Evolutionary conservation across 2,329 filamentous ascomycete species (phyloP).

Genomic region (Stagonosporopsis cucurbitacearum): DNA sequence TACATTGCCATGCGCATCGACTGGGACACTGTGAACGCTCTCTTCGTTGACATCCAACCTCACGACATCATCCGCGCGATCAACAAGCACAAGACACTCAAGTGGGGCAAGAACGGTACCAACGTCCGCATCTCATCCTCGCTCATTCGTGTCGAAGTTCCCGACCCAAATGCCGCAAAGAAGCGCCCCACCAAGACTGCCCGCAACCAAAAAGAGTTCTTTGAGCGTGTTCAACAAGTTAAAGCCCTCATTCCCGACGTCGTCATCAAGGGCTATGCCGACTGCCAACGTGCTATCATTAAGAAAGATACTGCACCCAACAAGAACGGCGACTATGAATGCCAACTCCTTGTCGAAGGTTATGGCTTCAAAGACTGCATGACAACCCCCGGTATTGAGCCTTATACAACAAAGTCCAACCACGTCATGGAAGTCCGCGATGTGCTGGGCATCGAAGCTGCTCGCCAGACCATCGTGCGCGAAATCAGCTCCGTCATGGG

Average conservation of each 20-base stretch:
- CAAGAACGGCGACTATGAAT: constrained; percentile 65
- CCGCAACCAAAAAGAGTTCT: constrained; percentile 64
- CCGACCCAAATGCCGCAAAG: constrained; percentile 51
- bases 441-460: constrained; percentile 93
- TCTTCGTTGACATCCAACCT: constrained; percentile 80
- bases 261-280: constrained; percentile 88
- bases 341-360: constrained; percentile 79
- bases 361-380: constrained; percentile 90
- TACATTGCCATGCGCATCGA: constrained; percentile 85
- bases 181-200: constrained; percentile 38
- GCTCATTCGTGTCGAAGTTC: constrained; percentile 76
- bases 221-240: constrained; percentile 82
- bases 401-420: constrained; percentile 77
- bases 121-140: constrained; percentile 47
- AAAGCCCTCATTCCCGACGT: constrained; percentile 82
- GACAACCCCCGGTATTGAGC: constrained; percentile 89
- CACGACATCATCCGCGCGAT: constrained; percentile 79
- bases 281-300: constrained; percentile 86
- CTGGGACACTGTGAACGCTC: constrained; percentile 74
- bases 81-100: constrained; percentile 80
- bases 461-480: constrained; percentile 82
- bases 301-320: constrained; percentile 75
- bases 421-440: constrained; percentile 88
- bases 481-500: constrained; percentile 92
- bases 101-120: constrained; percentile 71